Evolutionary conservation across 2,329 filamentous ascomycete genomes (phyloP), one percentile per base, ranked within the genome.

Genomic region (Monosporascus sp.): DNA sequence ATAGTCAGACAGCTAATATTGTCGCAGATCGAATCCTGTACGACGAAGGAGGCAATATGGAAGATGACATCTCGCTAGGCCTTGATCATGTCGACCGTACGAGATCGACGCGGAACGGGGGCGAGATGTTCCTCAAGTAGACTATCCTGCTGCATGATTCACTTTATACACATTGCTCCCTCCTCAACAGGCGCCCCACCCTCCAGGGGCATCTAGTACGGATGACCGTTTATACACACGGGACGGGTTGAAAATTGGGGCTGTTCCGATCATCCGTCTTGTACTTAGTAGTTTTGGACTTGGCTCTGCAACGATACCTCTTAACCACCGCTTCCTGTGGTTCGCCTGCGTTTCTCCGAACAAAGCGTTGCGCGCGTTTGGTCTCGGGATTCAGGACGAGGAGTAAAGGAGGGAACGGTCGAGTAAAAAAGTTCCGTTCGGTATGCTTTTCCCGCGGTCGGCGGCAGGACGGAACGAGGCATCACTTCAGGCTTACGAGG

Each of bases 41-140:
- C 45, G 63, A 68, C 72, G 73, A 78, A 76, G 51, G 65, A 76
- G 60, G 75, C 72, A 53, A 69, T 65, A 25, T 74, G 72, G 67
- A 69, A 4, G 78, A 83, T 25, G 84, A 88, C 56, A 82, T 87
- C 57, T 75, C 76, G 58, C 76, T 88, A 54, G 85, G 84, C 18
- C 68, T 88, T 55, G 85, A 88, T 65, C 85, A 88, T 60, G 71
- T 80, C 47, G 84, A 88, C 70, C 79, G 83, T 63, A 75, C 82
- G 50, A 75, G 82, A 60, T 70, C 76, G 20, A 60, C 80, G 58
- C 76, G 82, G 54, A 85, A 85, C 63, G 83, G 83, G 46, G 77
- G 79, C 44, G 84, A 87, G 64, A 74, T 87, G 64, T 86, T 86
- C 71, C 78, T 86, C 44, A 67, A 64, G 58, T 68, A 63, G 45